Conservation (phyloP, 371 early-diverging fungal species). For the Lichtheimia corymbifera region DNA sequence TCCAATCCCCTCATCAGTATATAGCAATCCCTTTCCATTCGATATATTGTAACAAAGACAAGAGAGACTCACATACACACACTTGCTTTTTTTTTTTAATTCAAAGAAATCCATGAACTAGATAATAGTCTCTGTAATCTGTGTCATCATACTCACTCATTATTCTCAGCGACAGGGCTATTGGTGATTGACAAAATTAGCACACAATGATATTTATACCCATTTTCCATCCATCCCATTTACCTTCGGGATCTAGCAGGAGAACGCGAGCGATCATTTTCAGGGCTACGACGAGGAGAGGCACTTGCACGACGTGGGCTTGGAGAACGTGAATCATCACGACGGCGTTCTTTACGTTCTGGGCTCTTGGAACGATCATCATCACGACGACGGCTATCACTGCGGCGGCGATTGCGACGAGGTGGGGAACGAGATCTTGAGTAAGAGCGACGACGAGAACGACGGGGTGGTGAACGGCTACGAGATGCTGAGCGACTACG, state of each 20-base stretch:
- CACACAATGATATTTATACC: neutral
- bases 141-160: no score
- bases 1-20: no score
- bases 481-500: conserved; percentile 39
- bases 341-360: neutral
- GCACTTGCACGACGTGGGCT: neutral
- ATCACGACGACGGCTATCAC: conserved; percentile 15
- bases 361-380: neutral
- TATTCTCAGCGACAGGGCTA: no score
- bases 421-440: conserved; percentile 23
- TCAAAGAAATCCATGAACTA: no score
- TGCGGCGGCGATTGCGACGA: conserved; percentile 34
- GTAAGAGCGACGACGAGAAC: conserved; percentile 38
- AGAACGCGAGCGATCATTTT: conserved; percentile 4
- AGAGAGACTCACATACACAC: no score
- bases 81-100: no score
- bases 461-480: conserved; percentile 42
- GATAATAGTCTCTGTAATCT: no score
- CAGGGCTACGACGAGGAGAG: neutral
- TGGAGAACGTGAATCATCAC: neutral
- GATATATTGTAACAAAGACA: no score
- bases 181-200: neutral
- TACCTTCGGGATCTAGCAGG: neutral
- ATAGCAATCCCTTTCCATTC: no score
- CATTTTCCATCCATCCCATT: neutral